Percentiles rank a stretch among this genome's conserved stretches.
These are phyloP conservation scores for Spathaspora sp. DNA, from an alignment of 805 yeast species.

Conservation along the genomic window DNA sequence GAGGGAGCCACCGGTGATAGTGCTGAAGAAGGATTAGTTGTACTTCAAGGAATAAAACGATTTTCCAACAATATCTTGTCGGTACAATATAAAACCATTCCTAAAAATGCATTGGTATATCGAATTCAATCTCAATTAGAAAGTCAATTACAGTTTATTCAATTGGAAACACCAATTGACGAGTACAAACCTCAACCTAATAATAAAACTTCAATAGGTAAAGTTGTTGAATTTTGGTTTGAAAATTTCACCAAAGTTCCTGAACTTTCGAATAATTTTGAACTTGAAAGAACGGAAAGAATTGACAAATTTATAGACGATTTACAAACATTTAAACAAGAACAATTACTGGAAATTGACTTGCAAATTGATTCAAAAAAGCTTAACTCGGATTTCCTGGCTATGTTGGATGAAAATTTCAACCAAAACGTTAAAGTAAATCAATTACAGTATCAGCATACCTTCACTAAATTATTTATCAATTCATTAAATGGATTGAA, in stretches of 20 bases:
- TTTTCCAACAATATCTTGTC: slow-evolving; percentile 17
- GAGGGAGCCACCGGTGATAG: slow-evolving; percentile 9
- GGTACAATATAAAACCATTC: slow-evolving; percentile 20
- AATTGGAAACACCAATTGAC: slow-evolving; percentile 7
- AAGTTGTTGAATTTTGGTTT: slow-evolving; percentile 21
- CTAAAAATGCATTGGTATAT: slow-evolving; percentile 25
- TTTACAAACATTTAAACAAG: slow-evolving; percentile 2
- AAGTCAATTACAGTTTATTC: slow-evolving; percentile 21
- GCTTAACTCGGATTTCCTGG: background rate
- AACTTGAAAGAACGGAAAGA: background rate
- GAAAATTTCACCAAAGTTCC: slow-evolving; percentile 16
- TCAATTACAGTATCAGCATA: slow-evolving; percentile 6
- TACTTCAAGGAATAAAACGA: slow-evolving; percentile 20
- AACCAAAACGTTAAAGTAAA: slow-evolving; percentile 3
- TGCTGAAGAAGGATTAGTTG: slow-evolving; percentile 23
- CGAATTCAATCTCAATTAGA: slow-evolving; percentile 21
- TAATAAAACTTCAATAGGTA: slow-evolving; percentile 19
- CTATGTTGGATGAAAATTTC: slow-evolving; percentile 4
- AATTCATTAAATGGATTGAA: slow-evolving; percentile 13
- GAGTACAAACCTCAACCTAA: background rate
- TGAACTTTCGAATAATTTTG: slow-evolving; percentile 11
- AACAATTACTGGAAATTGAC: background rate
- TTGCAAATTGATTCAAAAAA: background rate
- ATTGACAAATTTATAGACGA: slow-evolving; percentile 1
- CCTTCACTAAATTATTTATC: slow-evolving; percentile 10